Evolutionary conservation across 176 grass and related monocot genomes (phyloP).

Genomic region (Eragrostis curvula): DNA sequence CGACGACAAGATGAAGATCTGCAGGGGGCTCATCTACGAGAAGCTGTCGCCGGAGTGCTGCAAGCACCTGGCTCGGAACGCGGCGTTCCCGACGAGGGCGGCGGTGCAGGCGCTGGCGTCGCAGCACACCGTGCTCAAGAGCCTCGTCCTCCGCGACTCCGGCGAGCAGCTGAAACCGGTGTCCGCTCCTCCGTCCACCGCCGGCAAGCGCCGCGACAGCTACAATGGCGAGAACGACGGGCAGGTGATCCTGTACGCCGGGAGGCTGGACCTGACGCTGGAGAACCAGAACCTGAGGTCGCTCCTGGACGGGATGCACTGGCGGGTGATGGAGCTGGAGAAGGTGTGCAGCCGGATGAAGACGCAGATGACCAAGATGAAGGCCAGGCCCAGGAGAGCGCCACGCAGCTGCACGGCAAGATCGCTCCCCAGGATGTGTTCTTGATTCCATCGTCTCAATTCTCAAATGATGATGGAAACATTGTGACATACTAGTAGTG

Average conservation of each 20-base stretch:
- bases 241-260: constrained; percentile 79
- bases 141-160: constrained; percentile 58
- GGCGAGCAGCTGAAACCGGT: constrained; percentile 47
- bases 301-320: constrained; percentile 83
- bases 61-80: constrained; percentile 80
- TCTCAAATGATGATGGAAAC: not conserved
- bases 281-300: constrained; percentile 91
- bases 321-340: constrained; percentile 91
- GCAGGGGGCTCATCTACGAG: constrained; percentile 80
- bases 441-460: constrained; percentile 49
- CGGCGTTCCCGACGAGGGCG: constrained; percentile 76
- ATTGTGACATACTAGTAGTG: not conserved
- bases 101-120: constrained; percentile 85
- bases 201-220: constrained; percentile 10
- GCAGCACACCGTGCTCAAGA: constrained; percentile 83
- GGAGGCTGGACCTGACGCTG: constrained; percentile 65
- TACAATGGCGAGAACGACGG: constrained; percentile 16
- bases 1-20: constrained; percentile 94
- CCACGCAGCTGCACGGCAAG: constrained; percentile 33
- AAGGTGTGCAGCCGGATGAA: constrained; percentile 86
- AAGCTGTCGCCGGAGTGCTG: constrained; percentile 90
- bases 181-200: not conserved
- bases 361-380: constrained; percentile 90
- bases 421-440: constrained; percentile 95
- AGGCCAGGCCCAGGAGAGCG: constrained; percentile 28